phyloP scores from a whole-genome alignment of 2,329 filamentous ascomycete species.

The Penicillium polonicum region DNA sequence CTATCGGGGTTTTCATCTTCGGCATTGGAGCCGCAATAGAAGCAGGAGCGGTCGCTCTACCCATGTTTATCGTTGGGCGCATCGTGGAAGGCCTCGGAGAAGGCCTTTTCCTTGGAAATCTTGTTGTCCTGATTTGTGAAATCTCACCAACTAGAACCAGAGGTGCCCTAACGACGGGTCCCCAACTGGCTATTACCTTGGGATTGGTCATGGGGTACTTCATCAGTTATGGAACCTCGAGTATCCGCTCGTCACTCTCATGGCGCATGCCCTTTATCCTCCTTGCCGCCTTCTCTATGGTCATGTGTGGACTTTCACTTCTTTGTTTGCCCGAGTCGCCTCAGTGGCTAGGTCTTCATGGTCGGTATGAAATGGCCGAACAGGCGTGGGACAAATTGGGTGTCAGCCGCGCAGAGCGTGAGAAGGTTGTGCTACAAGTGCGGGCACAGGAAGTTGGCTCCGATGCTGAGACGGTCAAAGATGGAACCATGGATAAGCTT shows the following conservation, averaged over 20 bases:
- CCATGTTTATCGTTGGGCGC: slow-evolving; percentile 57
- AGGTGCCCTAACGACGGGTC: slow-evolving; percentile 53
- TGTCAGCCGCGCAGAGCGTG: slow-evolving; percentile 48
- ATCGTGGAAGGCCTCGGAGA: slow-evolving; percentile 59
- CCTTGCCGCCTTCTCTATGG: slow-evolving; percentile 43
- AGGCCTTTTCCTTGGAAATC: slow-evolving; percentile 58
- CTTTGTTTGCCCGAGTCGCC: slow-evolving; percentile 55
- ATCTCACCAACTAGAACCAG: slow-evolving; percentile 55
- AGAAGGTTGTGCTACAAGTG: slow-evolving; percentile 44
- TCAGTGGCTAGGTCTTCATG: slow-evolving; percentile 56
- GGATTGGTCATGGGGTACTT: slow-evolving; percentile 60
- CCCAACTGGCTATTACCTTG: slow-evolving; percentile 53
- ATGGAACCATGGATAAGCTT: slow-evolving; percentile 20
- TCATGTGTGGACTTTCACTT: slow-evolving; percentile 41
- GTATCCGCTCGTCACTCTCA: slow-evolving; percentile 49
- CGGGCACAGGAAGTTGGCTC: slow-evolving; percentile 8
- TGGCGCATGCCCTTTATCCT: slow-evolving; percentile 60
- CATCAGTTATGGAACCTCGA: slow-evolving; percentile 56
- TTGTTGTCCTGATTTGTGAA: slow-evolving; percentile 60
- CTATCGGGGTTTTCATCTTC: slow-evolving; percentile 54
- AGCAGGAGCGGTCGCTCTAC: slow-evolving; percentile 47
- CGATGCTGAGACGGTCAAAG: neutral
- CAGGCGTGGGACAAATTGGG: slow-evolving; percentile 45
- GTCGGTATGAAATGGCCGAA: slow-evolving; percentile 49
- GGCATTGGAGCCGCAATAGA: slow-evolving; percentile 55